Evolutionary conservation across 179 eudicot genomes (phyloP).

Genomic region (Gypsophila paniculata): DNA sequence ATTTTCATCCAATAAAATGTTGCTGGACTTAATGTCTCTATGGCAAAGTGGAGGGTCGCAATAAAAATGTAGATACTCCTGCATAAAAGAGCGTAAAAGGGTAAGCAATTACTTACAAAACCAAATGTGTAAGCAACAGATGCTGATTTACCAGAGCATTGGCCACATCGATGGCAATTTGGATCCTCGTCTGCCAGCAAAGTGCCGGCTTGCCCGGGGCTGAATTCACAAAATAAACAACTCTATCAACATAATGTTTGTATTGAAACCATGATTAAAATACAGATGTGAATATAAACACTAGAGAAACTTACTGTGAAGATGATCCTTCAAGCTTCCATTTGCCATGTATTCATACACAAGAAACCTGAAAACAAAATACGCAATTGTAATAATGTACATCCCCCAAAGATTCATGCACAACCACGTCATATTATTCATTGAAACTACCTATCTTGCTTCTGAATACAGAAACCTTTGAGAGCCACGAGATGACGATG

Average conservation of each 20-base stretch:
- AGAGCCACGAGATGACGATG: slow-evolving; percentile 95
- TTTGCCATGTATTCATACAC: slow-evolving; percentile 85
- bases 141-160: slow-evolving; percentile 74
- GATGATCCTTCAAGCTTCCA: slow-evolving; percentile 95
- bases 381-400: slow-evolving; percentile 7
- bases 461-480: slow-evolving; percentile 73
- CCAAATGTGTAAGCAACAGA: slow-evolving; percentile 2
- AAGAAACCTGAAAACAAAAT: slow-evolving; percentile 63
- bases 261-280: neutral
- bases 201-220: slow-evolving; percentile 61
- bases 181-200: slow-evolving; percentile 85
- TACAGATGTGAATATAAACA: neutral
- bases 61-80: slow-evolving; percentile 97
- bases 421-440: neutral
- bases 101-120: slow-evolving; percentile 15
- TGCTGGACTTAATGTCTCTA: slow-evolving; percentile 94
- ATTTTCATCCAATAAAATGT: slow-evolving; percentile 76
- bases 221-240: slow-evolving; percentile 32
- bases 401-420: neutral
- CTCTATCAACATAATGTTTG: neutral
- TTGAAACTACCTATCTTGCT: slow-evolving; percentile 55
- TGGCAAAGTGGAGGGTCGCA: slow-evolving; percentile 96
- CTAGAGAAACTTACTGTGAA: slow-evolving; percentile 62
- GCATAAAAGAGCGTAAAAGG: slow-evolving; percentile 28
- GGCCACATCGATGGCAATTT: slow-evolving; percentile 94